Evolutionary conservation across 1,284 basidiomycete genomes (phyloP), one percentile per base, ranked within the genome.

Genomic region (Cryptococcus sp.): DNA sequence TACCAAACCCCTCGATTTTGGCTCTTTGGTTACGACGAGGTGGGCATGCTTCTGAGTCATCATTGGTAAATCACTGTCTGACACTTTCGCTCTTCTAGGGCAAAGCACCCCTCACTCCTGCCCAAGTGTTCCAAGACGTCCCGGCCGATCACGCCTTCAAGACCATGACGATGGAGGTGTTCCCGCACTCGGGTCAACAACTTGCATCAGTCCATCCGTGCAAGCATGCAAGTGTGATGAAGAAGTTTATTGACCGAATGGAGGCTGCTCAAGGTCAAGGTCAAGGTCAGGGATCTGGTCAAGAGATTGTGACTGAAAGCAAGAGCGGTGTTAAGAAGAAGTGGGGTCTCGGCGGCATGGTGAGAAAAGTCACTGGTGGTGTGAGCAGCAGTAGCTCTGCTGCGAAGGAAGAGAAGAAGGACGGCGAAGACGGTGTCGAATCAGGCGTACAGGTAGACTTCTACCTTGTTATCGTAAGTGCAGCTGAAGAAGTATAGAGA

Each of bases 161-260:
- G 83, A 99, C 95, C 3, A 94, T 99, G 61, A 99, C 95, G 10
- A 96, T 98, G 78, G 95, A 99, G 76, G 86, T 89, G 0, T 99
- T 99, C 85, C 93, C 94, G 17, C 94, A 98, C 78, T 89, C 88
- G 0, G 81, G 85, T 4, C 86, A 88, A 26, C 83, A 93, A 56
- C 88, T 94, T 77, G 93, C 91, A 0, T 90, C 88, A 0, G 94
- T 99, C 11, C 95, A 99, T 75, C 95, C 95, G 1, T 99, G 95
- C 86, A 97, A 97, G 77, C 95, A 99, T 76, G 92, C 94, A 0
- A 92, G 87, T 74, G 96, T 99, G 54, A 99, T 99, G 96, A 97
- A 96, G 84, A 99, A 98, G 79, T 93, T 99, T 65, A 97, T 99
- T 72, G 94, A 97, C 77, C 85, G 94, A 55, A 98, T 99, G 93